phyloP scores from a whole-genome alignment of 2,329 filamentous ascomycete genomes.

The Claviceps africana region DNA sequence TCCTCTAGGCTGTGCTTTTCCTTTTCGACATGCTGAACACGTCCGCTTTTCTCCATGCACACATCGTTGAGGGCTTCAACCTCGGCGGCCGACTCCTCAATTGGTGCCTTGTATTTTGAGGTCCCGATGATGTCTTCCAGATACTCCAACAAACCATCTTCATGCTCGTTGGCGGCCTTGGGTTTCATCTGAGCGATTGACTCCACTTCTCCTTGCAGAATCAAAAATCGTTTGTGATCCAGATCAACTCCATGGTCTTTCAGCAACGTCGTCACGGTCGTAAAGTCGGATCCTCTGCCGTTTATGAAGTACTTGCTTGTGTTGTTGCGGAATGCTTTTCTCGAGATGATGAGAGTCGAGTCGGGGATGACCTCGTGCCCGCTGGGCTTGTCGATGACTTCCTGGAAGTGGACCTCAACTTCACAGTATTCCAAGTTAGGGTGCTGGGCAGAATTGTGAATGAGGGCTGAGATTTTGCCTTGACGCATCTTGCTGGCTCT shows the following conservation, averaged over 20 bases:
- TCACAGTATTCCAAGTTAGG: constrained; percentile 84
- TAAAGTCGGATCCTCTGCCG: constrained; percentile 78
- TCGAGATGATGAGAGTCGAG: constrained; percentile 75
- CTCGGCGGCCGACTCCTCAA: constrained; percentile 82
- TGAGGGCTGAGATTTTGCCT: constrained; percentile 92
- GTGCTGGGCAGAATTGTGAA: constrained; percentile 85
- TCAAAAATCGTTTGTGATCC: constrained; percentile 95
- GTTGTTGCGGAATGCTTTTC: constrained; percentile 94
- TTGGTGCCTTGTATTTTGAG: constrained; percentile 93
- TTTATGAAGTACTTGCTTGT: constrained; percentile 98
- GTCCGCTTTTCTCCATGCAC: constrained; percentile 85
- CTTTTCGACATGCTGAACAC: constrained; percentile 95
- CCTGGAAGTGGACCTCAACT: constrained; percentile 91
- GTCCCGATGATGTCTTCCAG: constrained; percentile 98
- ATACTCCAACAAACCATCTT: constrained; percentile 91
- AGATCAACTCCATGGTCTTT: constrained; percentile 83
- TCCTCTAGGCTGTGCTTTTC: constrained; percentile 86
- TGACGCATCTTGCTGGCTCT: constrained; percentile 98
- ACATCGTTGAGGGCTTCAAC: constrained; percentile 89
- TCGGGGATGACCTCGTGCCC: constrained; percentile 65
- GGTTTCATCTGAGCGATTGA: constrained; percentile 99
- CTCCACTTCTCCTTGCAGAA: constrained; percentile 93
- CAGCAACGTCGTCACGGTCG: constrained; percentile 73
- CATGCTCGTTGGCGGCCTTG: constrained; percentile 87
- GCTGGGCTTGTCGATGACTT: constrained; percentile 77